Base-by-base conservation (phyloP, 345 rosid species). In the Trapa incisa region DNA sequence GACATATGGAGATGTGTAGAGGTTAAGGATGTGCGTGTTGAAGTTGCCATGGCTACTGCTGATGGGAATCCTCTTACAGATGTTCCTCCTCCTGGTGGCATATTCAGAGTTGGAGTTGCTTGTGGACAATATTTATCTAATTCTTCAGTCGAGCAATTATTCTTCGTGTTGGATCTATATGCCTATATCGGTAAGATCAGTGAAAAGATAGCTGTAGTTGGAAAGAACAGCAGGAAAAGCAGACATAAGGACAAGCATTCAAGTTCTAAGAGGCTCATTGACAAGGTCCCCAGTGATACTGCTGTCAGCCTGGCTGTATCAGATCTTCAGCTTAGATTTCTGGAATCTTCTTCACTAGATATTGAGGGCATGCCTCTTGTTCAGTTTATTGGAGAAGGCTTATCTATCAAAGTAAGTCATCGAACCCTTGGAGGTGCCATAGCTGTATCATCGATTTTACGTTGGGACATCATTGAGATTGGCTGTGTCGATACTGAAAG, bases 341-440 rank as follows among this genome's bases (percentile, higher is more conserved):
- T 94, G 3, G 97, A 91, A 78, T 83, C 92, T 69, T 84, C 91
- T 37, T 76, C 83, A 41, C 64, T 65, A 48, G 74, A 80, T 69
- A 80, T 76, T 71, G 84, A 86, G 78, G 95, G 79, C 71, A 77
- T 68, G 83, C 97, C 96, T 66, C 87, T 94, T 47, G 99, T 85
- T 80, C 97, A 87, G 74, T 91, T 94, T 75, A 73, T 72, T 70
- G 99, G 97, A 72, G 85, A 87, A 69, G 87, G 80, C 79, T 83
- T 94, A 74, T 80, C 66, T 65, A 68, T 84, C 75, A 91, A 91
- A 79, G 97, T 94, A 69, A 61, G 82, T 78, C 97, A 94, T 72
- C 89, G 97, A 82, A 91, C 96, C 65, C 97, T 94, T 47, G 99
- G 99, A 33, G 99, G 99, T 64, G 99, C 99, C 39, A 66, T 91